phyloP scores from a whole-genome alignment of 2,329 filamentous ascomycete species.

The Colletotrichum sp. region DNA sequence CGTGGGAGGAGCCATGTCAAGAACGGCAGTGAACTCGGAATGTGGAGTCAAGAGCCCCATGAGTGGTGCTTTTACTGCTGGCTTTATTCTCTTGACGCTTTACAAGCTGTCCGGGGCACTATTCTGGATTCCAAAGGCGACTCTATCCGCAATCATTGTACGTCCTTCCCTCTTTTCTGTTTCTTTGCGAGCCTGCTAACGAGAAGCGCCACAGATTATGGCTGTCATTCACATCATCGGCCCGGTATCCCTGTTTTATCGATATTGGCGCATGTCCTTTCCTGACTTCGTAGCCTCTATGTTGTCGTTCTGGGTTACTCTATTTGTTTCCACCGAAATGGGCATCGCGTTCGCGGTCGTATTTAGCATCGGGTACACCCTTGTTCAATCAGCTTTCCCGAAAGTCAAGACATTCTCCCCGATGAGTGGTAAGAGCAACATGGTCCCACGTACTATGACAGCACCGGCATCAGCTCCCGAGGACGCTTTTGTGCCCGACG shows the following conservation, averaged over 20 bases:
- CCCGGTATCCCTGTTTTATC: slow-evolving; percentile 62
- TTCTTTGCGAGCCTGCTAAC: not conserved
- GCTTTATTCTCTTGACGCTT: slow-evolving; percentile 65
- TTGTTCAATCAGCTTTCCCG: slow-evolving; percentile 64
- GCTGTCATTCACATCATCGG: slow-evolving; percentile 68
- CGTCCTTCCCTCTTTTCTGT: slow-evolving; percentile 20
- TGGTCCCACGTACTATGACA: slow-evolving; percentile 32
- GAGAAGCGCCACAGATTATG: slow-evolving; percentile 49
- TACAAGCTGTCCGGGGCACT: slow-evolving; percentile 66
- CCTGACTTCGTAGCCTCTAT: slow-evolving; percentile 69
- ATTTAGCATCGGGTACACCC: slow-evolving; percentile 67
- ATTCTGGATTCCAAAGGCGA: slow-evolving; percentile 73
- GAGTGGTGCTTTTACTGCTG: slow-evolving; percentile 64
- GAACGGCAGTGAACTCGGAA: slow-evolving; percentile 71
- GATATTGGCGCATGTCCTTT: slow-evolving; percentile 68
- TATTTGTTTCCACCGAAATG: slow-evolving; percentile 65
- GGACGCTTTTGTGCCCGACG: slow-evolving; percentile 41
- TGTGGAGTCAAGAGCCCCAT: slow-evolving; percentile 67
- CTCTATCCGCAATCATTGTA: slow-evolving; percentile 67
- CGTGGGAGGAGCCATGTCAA: slow-evolving; percentile 69
- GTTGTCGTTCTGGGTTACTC: slow-evolving; percentile 68
- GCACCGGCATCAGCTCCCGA: slow-evolving; percentile 20
- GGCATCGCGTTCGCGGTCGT: slow-evolving; percentile 65
- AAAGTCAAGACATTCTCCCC: slow-evolving; percentile 38
- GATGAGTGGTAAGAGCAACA: slow-evolving; percentile 27